Percentiles rank a stretch among this genome's conserved stretches.
Conservation (phyloP, 225 moss, liverwort and hornwort species). For the Ulota crispa region DNA sequence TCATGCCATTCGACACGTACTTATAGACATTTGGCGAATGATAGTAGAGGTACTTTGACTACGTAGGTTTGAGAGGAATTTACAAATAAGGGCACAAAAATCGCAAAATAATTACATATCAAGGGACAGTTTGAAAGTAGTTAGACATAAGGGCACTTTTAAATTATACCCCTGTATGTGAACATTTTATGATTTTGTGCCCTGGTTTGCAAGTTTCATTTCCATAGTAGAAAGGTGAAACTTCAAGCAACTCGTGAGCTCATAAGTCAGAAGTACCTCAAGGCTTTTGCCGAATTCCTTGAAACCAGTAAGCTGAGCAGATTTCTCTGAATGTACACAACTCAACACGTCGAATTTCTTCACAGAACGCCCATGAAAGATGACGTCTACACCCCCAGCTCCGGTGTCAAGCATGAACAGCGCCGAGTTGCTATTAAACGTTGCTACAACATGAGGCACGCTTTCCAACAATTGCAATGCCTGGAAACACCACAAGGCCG, state of each 20-base stretch:
- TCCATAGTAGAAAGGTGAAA: not conserved
- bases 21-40: too few relatives aligned
- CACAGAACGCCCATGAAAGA: constrained; percentile 78
- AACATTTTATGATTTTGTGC: too few relatives aligned
- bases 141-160: too few relatives aligned
- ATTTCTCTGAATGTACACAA: constrained; percentile 42
- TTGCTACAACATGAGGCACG: constrained; percentile 76
- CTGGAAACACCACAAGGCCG: constrained; percentile 39
- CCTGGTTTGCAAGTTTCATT: too few relatives aligned
- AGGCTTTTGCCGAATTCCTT: constrained; percentile 56
- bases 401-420: constrained; percentile 83
- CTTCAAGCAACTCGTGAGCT: not conserved
- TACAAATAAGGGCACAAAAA: too few relatives aligned
- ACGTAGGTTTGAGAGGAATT: not conserved
- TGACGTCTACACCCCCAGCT: constrained; percentile 86
- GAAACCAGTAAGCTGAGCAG: constrained; percentile 71
- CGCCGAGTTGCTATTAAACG: constrained; percentile 61
- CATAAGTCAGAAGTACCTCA: constrained; percentile 46
- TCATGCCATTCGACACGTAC: too few relatives aligned
- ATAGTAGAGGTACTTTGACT: not conserved
- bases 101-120: too few relatives aligned
- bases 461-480: constrained; percentile 70
- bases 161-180: too few relatives aligned
- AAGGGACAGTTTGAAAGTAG: too few relatives aligned
- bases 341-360: constrained; percentile 53